A percentile compares a stretch with the other conserved stretches of the same genome.
phyloP scores from a whole-genome alignment of 139 green algal genomes.

The Dunaliella primolecta region DNA sequence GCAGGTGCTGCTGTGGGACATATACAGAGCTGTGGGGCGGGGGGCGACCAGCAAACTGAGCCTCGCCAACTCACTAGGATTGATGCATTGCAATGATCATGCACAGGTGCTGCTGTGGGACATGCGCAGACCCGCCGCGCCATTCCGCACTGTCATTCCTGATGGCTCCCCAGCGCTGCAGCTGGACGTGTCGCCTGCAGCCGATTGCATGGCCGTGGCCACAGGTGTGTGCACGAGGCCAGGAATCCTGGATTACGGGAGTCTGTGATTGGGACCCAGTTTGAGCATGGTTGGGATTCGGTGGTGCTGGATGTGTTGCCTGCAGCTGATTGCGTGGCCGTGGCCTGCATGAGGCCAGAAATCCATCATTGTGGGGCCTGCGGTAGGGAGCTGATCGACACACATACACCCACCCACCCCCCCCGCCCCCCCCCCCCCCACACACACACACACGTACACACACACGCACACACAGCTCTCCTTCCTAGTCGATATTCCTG shows the following conservation, averaged over 20 bases:
- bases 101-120: conserved; percentile 29
- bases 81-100: too few species aligned
- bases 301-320: conserved; percentile 16
- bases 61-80: too few species aligned
- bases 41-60: too few species aligned
- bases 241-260: too few species aligned
- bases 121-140: conserved; percentile 8
- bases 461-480: background rate
- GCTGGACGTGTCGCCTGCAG: conserved; percentile 16
- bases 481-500: background rate
- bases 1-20: background rate
- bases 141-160: background rate
- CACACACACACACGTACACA: background rate
- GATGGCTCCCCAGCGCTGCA: conserved; percentile 19
- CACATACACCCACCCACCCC: background rate
- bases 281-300: too few species aligned
- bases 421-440: too few species aligned
- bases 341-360: conserved; percentile 10
- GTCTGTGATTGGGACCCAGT: too few species aligned
- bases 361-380: background rate
- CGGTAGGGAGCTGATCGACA: too few species aligned
- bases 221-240: background rate
- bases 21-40: too few species aligned
- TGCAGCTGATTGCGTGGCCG: conserved; percentile 28
- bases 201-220: conserved; percentile 29